Conservation (phyloP, 2,329 filamentous ascomycete species). For the Colletotrichum chlorophyti region DNA sequence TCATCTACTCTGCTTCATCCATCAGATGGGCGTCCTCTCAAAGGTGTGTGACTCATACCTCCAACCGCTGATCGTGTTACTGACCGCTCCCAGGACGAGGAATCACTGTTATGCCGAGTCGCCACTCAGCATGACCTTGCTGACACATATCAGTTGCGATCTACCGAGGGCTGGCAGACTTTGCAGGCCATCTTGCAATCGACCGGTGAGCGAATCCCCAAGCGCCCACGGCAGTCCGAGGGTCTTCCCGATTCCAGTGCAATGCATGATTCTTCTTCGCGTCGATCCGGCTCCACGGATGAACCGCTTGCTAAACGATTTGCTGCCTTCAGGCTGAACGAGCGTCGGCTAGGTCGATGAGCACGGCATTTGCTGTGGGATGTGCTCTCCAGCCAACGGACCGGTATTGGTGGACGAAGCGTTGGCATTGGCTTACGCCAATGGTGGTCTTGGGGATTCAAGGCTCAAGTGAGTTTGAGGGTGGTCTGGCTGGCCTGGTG, state of each 20-base stretch:
- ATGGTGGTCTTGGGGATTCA: too few relatives aligned
- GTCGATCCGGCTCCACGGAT: slow-evolving; percentile 44
- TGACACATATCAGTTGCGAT: slow-evolving; percentile 82
- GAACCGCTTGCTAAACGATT: slow-evolving; percentile 71
- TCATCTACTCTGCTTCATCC: slow-evolving; percentile 89
- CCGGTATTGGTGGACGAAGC: too few relatives aligned
- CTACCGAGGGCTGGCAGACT: slow-evolving; percentile 92
- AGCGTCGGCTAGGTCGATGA: slow-evolving; percentile 34
- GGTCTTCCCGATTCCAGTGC: slow-evolving; percentile 39
- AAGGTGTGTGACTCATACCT: slow-evolving; percentile 66
- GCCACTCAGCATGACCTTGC: slow-evolving; percentile 82
- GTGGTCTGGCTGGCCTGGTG: too few relatives aligned
- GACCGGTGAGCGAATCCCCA: slow-evolving; percentile 95
- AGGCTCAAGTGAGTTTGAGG: too few relatives aligned
- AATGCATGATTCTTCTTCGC: slow-evolving; percentile 32
- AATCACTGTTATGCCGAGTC: slow-evolving; percentile 82
- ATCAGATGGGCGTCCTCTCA: slow-evolving; percentile 79
- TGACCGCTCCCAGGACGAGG: slow-evolving; percentile 74
- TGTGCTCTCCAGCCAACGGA: too few relatives aligned
- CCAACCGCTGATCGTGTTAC: neutral
- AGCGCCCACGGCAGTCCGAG: slow-evolving; percentile 62
- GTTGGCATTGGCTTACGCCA: too few relatives aligned
- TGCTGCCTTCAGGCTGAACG: slow-evolving; percentile 70
- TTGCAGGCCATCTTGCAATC: slow-evolving; percentile 92
- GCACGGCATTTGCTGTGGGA: neutral